Evolutionary conservation across 441 rosid genomes (phyloP).

Genomic region (Metrosideros polymorpha): DNA sequence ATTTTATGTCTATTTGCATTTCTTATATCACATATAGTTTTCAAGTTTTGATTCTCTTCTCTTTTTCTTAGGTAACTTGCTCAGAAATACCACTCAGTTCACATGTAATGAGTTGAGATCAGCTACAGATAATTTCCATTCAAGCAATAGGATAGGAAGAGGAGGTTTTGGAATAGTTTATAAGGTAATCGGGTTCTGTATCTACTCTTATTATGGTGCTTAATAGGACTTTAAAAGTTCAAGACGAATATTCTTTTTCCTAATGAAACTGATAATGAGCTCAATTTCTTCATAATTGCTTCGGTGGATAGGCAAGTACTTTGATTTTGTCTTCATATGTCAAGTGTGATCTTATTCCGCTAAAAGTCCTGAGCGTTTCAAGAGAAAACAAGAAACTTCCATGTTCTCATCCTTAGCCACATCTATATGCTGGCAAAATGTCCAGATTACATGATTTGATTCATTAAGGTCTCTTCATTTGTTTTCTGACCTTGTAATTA

Average conservation of each 20-base stretch:
- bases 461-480: background rate
- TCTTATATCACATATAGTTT: background rate
- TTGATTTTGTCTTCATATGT: background rate
- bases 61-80: slow-evolving; percentile 22
- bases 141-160: slow-evolving; percentile 42
- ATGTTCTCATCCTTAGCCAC: background rate
- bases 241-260: background rate
- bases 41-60: background rate
- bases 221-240: background rate
- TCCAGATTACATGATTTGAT: background rate
- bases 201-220: background rate
- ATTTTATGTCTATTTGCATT: background rate
- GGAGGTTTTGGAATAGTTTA: slow-evolving; percentile 76
- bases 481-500: background rate
- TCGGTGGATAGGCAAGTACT: background rate
- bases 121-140: slow-evolving; percentile 49
- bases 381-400: background rate
- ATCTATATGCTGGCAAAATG: background rate
- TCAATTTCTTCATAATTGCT: background rate
- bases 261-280: background rate
- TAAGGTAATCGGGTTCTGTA: slow-evolving; percentile 32
- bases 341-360: background rate
- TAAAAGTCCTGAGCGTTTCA: background rate
- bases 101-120: slow-evolving; percentile 34
- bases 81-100: slow-evolving; percentile 29